Conservation (phyloP, 495 filamentous ascomycete species). For the Astrothelium subdiscretum region DNA sequence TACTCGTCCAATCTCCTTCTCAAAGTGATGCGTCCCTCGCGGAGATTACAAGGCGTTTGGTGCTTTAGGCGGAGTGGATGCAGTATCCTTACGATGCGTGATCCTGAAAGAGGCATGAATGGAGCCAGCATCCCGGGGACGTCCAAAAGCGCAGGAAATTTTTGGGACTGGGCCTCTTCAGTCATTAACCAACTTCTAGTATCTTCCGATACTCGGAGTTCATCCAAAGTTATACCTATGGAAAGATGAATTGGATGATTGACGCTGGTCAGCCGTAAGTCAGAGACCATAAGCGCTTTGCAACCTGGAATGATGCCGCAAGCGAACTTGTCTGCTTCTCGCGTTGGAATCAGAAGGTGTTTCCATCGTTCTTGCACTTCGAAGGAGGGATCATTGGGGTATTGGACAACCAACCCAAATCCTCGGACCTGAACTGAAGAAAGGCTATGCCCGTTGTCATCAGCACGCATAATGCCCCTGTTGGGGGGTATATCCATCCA, state of each 20-base stretch:
- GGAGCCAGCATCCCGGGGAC: neutral
- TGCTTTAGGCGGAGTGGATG: neutral
- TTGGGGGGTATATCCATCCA: neutral
- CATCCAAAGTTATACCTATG: neutral
- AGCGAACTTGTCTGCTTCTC: neutral
- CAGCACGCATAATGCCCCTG: neutral
- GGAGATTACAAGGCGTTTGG: neutral
- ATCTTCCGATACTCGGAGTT: neutral
- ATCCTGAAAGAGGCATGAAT: neutral
- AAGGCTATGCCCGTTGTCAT: neutral
- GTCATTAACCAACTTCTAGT: neutral
- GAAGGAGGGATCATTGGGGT: neutral
- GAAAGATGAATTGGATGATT: neutral
- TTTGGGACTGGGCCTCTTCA: neutral
- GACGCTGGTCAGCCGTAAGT: neutral
- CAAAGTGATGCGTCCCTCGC: neutral
- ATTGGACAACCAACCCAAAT: neutral
- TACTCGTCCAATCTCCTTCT: neutral
- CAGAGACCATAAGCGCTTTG: neutral
- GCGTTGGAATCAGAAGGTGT: neutral
- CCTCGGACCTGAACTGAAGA: neutral
- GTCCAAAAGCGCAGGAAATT: neutral
- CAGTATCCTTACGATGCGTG: neutral
- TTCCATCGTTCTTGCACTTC: neutral
- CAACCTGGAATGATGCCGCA: slow-evolving; percentile 1